phyloP scores from a whole-genome alignment of 2,329 filamentous ascomycete genomes.

The Coleophoma crateriformis region DNA sequence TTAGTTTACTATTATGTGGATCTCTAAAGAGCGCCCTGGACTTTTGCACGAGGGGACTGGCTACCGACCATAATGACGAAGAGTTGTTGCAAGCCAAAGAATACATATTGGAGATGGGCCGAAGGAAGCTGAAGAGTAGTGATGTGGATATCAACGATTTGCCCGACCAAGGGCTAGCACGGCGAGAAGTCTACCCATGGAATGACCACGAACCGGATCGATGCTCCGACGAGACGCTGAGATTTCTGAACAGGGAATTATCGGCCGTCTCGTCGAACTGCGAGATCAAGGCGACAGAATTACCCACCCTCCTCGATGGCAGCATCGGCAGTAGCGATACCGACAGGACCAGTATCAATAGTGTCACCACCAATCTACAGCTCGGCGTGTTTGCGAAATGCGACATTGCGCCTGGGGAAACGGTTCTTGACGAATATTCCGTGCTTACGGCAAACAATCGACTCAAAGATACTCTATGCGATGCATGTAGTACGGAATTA shows the following conservation, averaged over 20 bases:
- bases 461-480: slow-evolving; percentile 80
- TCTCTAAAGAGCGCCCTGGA: slow-evolving; percentile 62
- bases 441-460: slow-evolving; percentile 86
- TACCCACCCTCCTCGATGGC: slow-evolving; percentile 59
- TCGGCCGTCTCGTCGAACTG: slow-evolving; percentile 70
- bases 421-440: slow-evolving; percentile 75
- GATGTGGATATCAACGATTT: slow-evolving; percentile 47
- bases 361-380: slow-evolving; percentile 60
- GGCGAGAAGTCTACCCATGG: slow-evolving; percentile 67
- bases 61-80: slow-evolving; percentile 45
- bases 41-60: slow-evolving; percentile 59
- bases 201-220: slow-evolving; percentile 65
- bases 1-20: slow-evolving; percentile 57
- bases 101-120: slow-evolving; percentile 47
- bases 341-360: slow-evolving; percentile 36
- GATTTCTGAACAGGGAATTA: slow-evolving; percentile 67
- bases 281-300: slow-evolving; percentile 67
- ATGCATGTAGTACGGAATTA: slow-evolving; percentile 76
- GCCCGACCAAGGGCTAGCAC: slow-evolving; percentile 65
- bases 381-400: slow-evolving; percentile 85
- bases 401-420: slow-evolving; percentile 71
- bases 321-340: slow-evolving; percentile 39
- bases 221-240: slow-evolving; percentile 62
- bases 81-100: slow-evolving; percentile 48
- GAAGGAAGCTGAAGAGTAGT: slow-evolving; percentile 38